Evolutionary conservation across 2,329 filamentous ascomycete species (phyloP).

Genomic region (Diaporthe sp.): DNA sequence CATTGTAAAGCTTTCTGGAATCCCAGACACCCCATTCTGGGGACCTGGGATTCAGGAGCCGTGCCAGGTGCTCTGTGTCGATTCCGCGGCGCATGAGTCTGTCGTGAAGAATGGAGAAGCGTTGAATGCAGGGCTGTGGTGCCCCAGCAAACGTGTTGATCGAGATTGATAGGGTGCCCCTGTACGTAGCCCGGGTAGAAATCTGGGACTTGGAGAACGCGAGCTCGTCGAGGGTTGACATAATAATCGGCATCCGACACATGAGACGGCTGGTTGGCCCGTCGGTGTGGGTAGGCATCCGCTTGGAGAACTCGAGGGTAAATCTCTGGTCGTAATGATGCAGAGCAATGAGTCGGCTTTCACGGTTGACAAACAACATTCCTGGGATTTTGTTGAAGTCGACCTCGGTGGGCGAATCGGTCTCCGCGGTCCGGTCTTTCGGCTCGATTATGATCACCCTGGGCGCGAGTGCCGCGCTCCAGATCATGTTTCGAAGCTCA

Average conservation of each 20-base stretch:
- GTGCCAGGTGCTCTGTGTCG: too few relatives aligned
- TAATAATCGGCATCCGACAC: background rate
- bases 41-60: too few relatives aligned
- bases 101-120: too few relatives aligned
- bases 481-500: background rate
- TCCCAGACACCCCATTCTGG: too few relatives aligned
- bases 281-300: too few relatives aligned
- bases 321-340: background rate
- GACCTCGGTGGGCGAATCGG: background rate
- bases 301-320: background rate
- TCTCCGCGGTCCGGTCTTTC: background rate
- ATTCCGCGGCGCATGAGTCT: too few relatives aligned
- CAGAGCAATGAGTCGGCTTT: background rate
- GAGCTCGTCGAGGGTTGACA: background rate
- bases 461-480: background rate
- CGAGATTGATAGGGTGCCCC: too few relatives aligned
- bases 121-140: too few relatives aligned
- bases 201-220: background rate
- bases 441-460: background rate
- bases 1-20: too few relatives aligned
- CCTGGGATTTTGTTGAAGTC: background rate
- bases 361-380: background rate
- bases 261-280: background rate
- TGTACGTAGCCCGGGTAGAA: too few relatives aligned
- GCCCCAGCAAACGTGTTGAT: too few relatives aligned